Evolutionary conservation across 1,139 yeast species (phyloP).

Genomic region (Saccharomyces hybrid): DNA sequence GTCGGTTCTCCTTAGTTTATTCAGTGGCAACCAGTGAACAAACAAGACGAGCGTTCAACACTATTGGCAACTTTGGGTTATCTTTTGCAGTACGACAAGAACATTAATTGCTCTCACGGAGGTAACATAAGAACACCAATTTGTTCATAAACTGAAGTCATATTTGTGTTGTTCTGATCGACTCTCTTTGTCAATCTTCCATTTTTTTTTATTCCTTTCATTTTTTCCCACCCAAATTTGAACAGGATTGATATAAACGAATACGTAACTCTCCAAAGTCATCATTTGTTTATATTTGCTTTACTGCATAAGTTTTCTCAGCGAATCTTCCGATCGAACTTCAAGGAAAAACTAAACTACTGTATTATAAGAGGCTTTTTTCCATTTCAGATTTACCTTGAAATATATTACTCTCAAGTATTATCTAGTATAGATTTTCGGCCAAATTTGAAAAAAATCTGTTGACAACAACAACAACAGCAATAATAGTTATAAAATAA

Average conservation of each 20-base stretch:
- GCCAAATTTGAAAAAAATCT: background rate
- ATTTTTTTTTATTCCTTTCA: background rate
- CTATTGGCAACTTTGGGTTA: background rate
- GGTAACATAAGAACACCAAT: background rate
- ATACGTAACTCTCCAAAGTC: background rate
- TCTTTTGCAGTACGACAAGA: background rate
- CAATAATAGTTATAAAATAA: background rate
- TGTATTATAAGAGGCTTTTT: background rate
- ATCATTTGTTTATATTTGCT: background rate
- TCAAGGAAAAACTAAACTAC: slow-evolving; percentile 3
- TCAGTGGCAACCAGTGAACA: background rate
- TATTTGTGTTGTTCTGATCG: background rate
- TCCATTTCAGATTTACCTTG: background rate
- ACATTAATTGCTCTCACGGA: background rate
- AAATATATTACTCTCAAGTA: background rate
- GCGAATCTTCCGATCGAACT: background rate
- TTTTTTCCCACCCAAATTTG: background rate
- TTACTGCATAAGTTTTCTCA: background rate
- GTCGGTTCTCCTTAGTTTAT: background rate
- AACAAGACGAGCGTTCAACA: background rate
- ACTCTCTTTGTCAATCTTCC: background rate
- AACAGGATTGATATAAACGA: background rate
- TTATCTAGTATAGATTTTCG: background rate
- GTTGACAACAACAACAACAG: background rate
- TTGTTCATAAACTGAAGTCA: background rate